Percentiles rank a stretch among this genome's conserved stretches.
Evolutionary conservation across 106 monocot species (phyloP).

Genomic region (Iris macrosiphon): DNA sequence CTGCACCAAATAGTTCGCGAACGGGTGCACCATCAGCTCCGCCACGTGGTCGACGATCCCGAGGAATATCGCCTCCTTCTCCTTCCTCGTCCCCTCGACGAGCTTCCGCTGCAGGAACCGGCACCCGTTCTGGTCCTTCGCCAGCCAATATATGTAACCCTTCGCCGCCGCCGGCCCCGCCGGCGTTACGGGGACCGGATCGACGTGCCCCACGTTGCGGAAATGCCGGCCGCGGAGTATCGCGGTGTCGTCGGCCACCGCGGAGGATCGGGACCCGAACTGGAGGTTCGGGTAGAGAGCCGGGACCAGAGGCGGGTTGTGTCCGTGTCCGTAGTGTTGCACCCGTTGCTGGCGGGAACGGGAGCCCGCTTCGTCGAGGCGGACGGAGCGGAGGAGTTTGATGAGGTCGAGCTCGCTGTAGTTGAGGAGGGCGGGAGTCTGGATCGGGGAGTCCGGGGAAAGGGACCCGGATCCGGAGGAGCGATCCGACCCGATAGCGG

Average conservation of each 20-base stretch:
- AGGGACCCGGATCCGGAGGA: too few species aligned
- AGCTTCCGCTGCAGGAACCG: constrained; percentile 44
- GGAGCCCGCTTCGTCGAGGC: neutral
- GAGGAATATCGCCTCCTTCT: constrained; percentile 29
- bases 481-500: too few species aligned
- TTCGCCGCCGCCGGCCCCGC: constrained; percentile 13
- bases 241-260: neutral
- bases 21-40: constrained; percentile 52
- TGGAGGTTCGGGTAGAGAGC: neutral
- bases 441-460: too few species aligned
- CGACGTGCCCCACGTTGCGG: neutral
- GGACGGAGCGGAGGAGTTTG: neutral
- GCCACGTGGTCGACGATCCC: constrained; percentile 29
- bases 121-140: constrained; percentile 58
- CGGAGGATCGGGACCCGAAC: neutral
- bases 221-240: neutral
- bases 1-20: constrained; percentile 65
- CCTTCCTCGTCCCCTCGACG: constrained; percentile 26
- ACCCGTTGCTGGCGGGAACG: too few species aligned
- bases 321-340: neutral
- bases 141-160: constrained; percentile 18
- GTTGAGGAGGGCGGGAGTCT: too few species aligned
- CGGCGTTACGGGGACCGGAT: neutral
- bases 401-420: too few species aligned
- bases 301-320: neutral